A percentile compares a stretch with the other conserved stretches of the same genome.
Conservation (phyloP, 441 rosid species). For the Gossypium davidsonii region DNA sequence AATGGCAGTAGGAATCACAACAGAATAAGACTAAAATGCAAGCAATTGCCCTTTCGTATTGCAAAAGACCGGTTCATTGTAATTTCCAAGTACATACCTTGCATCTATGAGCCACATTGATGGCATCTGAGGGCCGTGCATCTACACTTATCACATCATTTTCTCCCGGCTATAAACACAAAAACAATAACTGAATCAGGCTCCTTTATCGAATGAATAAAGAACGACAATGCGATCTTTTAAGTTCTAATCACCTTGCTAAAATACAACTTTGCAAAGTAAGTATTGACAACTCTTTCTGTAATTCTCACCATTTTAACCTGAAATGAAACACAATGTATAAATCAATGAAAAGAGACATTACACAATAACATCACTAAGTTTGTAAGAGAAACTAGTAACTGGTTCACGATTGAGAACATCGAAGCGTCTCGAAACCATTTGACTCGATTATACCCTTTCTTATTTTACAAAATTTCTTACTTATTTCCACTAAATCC, state of each 20-base stretch:
- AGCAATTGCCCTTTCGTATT: background rate
- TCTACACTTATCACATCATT: constrained; percentile 51
- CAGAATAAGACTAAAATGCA: background rate
- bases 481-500: too few species aligned
- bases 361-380: background rate
- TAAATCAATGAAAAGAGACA: constrained; percentile 2
- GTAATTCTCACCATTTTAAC: constrained; percentile 84
- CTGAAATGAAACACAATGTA: constrained; percentile 30
- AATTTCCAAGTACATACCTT: constrained; percentile 39
- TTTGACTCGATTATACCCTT: too few species aligned
- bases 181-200: constrained; percentile 8
- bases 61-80: background rate
- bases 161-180: constrained; percentile 58
- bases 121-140: constrained; percentile 90
- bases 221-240: constrained; percentile 13
- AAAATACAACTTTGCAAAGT: constrained; percentile 58
- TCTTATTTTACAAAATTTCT: too few species aligned
- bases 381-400: too few species aligned
- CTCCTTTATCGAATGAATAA: constrained; percentile 3
- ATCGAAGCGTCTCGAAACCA: too few species aligned
- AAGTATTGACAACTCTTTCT: constrained; percentile 55
- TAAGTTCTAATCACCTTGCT: constrained; percentile 47
- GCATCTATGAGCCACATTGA: constrained; percentile 73
- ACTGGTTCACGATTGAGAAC: too few species aligned
- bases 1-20: background rate